Percentiles rank a stretch among this genome's conserved stretches.
phyloP scores from a whole-genome alignment of 495 filamentous ascomycete genomes.

The Parathielavia hyrcaniae region DNA sequence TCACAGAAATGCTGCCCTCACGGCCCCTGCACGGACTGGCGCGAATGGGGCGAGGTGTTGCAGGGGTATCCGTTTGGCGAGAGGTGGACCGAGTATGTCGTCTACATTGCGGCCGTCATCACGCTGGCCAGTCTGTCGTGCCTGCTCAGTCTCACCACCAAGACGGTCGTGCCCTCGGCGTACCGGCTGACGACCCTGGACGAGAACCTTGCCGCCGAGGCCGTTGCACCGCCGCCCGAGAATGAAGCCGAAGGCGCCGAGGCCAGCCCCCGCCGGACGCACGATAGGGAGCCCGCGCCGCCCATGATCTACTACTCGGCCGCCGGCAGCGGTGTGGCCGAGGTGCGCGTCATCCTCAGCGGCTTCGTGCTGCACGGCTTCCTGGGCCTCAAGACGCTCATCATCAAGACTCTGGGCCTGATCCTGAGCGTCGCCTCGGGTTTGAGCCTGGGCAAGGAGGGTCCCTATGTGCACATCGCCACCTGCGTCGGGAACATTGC shows the following conservation, averaged over 20 bases:
- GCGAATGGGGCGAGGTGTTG: constrained; percentile 67
- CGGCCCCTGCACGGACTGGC: constrained; percentile 63
- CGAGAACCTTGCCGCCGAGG: constrained; percentile 57
- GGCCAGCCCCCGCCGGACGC: constrained; percentile 34
- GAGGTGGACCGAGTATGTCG: constrained; percentile 62
- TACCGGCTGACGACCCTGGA: constrained; percentile 82
- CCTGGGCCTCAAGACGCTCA: constrained; percentile 78
- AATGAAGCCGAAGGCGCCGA: constrained; percentile 35
- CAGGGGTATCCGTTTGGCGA: constrained; percentile 47
- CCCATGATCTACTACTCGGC: constrained; percentile 94
- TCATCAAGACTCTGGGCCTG: constrained; percentile 77
- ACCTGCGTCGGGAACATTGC: constrained; percentile 94
- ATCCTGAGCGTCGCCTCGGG: constrained; percentile 89
- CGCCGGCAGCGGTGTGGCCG: constrained; percentile 92
- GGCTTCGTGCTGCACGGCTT: constrained; percentile 97
- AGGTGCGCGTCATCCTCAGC: constrained; percentile 95
- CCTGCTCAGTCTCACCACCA: constrained; percentile 74
- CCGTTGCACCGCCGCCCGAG: constrained; percentile 34
- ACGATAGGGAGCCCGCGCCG: constrained; percentile 34
- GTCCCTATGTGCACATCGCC: constrained; percentile 94
- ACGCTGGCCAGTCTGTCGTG: constrained; percentile 70
- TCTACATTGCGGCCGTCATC: constrained; percentile 67
- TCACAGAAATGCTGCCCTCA: constrained; percentile 63
- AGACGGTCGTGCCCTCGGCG: constrained; percentile 83
- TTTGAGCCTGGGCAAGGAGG: constrained; percentile 90